These are phyloP conservation scores for Garcia nutans DNA, from an alignment of 345 rosid species.

Conservation along the genomic window DNA sequence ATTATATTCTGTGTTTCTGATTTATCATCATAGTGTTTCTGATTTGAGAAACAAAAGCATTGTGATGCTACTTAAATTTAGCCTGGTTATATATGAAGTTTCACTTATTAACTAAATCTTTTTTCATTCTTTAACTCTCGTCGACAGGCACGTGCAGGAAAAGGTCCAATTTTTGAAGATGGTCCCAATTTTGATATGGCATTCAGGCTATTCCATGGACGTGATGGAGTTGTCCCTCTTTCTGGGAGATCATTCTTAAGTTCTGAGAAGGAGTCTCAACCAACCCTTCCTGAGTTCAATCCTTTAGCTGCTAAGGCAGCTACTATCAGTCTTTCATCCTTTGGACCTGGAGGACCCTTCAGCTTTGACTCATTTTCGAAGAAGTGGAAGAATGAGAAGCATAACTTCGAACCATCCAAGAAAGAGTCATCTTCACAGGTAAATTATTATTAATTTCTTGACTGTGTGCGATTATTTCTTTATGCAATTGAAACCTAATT, in stretches of 20 bases:
- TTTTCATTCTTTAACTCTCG: background rate
- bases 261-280: slow-evolving; percentile 31
- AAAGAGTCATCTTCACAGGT: slow-evolving; percentile 72
- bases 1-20: background rate
- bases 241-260: slow-evolving; percentile 44
- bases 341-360: slow-evolving; percentile 83
- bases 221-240: slow-evolving; percentile 92
- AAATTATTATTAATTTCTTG: slow-evolving; percentile 10
- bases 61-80: background rate
- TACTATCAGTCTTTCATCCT: slow-evolving; percentile 88
- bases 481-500: background rate
- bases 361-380: slow-evolving; percentile 76
- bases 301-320: slow-evolving; percentile 98
- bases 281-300: slow-evolving; percentile 54
- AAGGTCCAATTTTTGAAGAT: slow-evolving; percentile 97
- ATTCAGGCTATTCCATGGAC: slow-evolving; percentile 90
- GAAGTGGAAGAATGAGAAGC: slow-evolving; percentile 57
- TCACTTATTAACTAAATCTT: background rate
- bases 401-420: slow-evolving; percentile 58
- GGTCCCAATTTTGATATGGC: slow-evolving; percentile 94
- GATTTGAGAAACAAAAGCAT: background rate
- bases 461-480: background rate
- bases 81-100: slow-evolving; percentile 1
- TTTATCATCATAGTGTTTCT: slow-evolving; percentile 1
- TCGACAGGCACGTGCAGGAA: slow-evolving; percentile 51